Base-by-base conservation (phyloP, 2,329 filamentous ascomycete species). In the Aspergillus sp. region DNA sequence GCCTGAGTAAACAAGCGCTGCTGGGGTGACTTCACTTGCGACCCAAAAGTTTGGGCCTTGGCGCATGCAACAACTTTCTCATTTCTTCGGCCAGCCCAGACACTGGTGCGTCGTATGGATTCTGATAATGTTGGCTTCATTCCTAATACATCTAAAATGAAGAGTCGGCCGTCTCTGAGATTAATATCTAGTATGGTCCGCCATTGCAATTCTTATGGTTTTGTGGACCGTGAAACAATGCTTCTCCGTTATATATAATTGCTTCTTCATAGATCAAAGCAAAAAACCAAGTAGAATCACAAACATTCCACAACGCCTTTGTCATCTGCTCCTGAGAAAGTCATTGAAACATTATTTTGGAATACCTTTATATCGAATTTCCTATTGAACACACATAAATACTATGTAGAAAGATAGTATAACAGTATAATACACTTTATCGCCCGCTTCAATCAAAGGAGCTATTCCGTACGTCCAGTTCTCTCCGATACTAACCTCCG, bases 401-500 rank as follows among this genome's bases (percentile, higher is more conserved):
- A 41, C 25, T 46, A 45, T 30, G 38, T 52, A 46, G 28, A 46
- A 13, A 28, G 50, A 57, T 34, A 52, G 30, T 19, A 19, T 19
- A 17, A 57, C 48, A 57, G 43, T 57, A 57, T 57, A 52, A 45
- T 57, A 57, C 55, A 57, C 31, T 55, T 55, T 19, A 28, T 19
- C 54, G 41, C 19, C 17, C n/a, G 9, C 47, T 13, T 34, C 47
- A 41, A 43, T 25, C 49, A 46, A 46, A 19, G 11, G 19, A 30
- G 38, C 45, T 9, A 8, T 13, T 49, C 11, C 30, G n/a, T 45
- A 41, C 11, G 22, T 25, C 28, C 49, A n/a, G 49, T 60, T 19
- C 68, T 61, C 63, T 70, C 67, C 50, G 70, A 59, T 58, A 79
- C 69, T 68, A 77, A 69, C 38, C 64, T 64, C 58, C 66, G 66